Evolutionary conservation across 805 yeast species (phyloP).

Genomic region (Priceomyces medius): DNA sequence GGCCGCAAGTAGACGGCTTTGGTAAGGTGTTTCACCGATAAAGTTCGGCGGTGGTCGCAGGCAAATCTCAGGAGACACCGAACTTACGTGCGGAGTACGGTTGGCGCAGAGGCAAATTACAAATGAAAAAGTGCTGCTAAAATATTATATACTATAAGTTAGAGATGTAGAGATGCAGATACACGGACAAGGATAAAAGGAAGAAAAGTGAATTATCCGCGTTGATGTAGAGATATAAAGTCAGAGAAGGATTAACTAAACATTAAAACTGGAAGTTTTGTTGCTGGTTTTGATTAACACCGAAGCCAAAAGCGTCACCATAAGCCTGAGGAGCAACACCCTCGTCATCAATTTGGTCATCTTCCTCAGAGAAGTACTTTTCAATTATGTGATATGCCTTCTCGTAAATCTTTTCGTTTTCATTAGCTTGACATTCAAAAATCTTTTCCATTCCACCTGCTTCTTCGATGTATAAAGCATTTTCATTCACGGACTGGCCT

Average conservation of each 20-base stretch:
- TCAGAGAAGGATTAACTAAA: constrained; percentile 2
- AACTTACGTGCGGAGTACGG: neutral
- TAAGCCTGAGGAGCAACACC: constrained; percentile 73
- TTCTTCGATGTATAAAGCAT: constrained; percentile 91
- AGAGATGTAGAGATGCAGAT: constrained; percentile 7
- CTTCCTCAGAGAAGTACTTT: constrained; percentile 83
- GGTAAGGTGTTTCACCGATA: too few relatives aligned
- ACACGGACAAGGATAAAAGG: constrained; percentile 2
- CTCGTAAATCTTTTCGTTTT: constrained; percentile 87
- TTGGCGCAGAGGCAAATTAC: neutral
- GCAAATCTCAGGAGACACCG: too few relatives aligned
- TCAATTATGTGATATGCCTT: constrained; percentile 90
- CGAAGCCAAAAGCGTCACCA: constrained; percentile 88
- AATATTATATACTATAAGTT: neutral
- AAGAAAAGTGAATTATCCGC: constrained; percentile 3
- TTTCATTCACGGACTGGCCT: constrained; percentile 70
- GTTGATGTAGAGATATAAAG: constrained; percentile 6
- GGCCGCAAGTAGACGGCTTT: too few relatives aligned
- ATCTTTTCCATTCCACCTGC: constrained; percentile 99
- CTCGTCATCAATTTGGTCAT: constrained; percentile 62
- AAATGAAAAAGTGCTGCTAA: neutral
- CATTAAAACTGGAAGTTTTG: constrained; percentile 49
- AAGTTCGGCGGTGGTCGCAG: too few relatives aligned
- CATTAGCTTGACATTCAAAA: constrained; percentile 86
- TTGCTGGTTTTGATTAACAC: constrained; percentile 61